Evolutionary conservation across 495 filamentous ascomycete species (phyloP).

Genomic region (Aspergillus panamensis): DNA sequence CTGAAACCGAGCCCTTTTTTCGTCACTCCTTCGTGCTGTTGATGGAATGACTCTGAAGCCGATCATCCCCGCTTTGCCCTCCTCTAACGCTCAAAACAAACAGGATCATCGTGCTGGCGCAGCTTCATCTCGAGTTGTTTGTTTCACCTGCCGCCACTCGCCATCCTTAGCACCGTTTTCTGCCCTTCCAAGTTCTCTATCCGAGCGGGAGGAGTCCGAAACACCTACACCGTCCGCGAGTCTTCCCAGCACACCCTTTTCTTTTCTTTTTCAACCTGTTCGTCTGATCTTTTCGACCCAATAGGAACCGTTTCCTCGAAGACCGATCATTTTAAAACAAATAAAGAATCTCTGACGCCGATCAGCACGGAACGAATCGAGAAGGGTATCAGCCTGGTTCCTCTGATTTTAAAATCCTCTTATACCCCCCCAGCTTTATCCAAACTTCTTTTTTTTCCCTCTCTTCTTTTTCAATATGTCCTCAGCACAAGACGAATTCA

Average conservation of each 20-base stretch:
- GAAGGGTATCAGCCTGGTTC: background rate
- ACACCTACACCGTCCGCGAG: conserved; percentile 1
- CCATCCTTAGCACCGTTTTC: conserved; percentile 8
- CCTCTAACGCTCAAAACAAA: background rate
- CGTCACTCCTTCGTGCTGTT: background rate
- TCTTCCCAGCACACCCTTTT: background rate
- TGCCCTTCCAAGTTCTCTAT: background rate
- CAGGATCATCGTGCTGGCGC: conserved; percentile 12
- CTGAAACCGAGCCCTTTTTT: conserved; percentile 14
- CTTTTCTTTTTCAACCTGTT: conserved; percentile 5
- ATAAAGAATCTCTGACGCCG: conserved; percentile 3
- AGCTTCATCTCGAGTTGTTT: conserved; percentile 6
- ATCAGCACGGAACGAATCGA: conserved; percentile 10
- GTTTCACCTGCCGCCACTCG: conserved; percentile 26
- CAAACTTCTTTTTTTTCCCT: background rate
- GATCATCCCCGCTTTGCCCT: conserved; percentile 8
- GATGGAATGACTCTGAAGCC: conserved; percentile 1
- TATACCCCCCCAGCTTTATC: background rate
- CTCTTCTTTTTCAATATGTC: conserved; percentile 50
- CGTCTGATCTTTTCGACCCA: background rate
- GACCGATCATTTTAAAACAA: conserved; percentile 4
- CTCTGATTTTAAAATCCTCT: background rate
- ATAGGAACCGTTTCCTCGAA: background rate
- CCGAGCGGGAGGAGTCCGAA: background rate
- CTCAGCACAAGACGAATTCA: conserved; percentile 83